Base-by-base conservation (phyloP, 495 filamentous ascomycete genomes). In the Aspergillus leporis region DNA sequence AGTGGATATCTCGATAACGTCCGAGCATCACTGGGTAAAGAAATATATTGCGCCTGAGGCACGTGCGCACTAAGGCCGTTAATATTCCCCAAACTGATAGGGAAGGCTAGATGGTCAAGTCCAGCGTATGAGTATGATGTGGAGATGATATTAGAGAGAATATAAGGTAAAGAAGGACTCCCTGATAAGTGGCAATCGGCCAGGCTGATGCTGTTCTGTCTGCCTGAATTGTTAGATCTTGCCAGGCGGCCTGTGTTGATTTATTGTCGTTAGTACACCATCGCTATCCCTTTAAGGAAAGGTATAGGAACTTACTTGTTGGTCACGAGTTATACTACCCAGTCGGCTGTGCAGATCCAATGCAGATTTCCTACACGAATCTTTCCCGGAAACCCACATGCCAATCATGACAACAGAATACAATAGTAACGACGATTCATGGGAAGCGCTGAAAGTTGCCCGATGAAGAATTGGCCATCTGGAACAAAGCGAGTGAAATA, bases 181-280 rank as follows among this genome's bases (percentile, higher is more conserved):
- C 60, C 19, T 62, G 60, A 43, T 62, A 62, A 0, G 60, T 62
- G 8, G 60, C 60, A 8, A 62, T 53, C 1, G 60, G 60, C 50
- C 60, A 62, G 14, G 19, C 40, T 16, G 60, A 62, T 4, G 54
- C 19, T 19, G 51, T 31, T 7, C 36, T 23, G 1, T 51, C 25
- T n/a, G 13, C 4, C 19, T 53, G 6, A 8, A 8, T 25, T 5
- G 25, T 3, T 5, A 25, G 8, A 32, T 7, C 21, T 28, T 38
- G 10, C n/a, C 32, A 22, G 16, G 36, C 50, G 18, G 32, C 38
- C 18, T 52, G 25, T 22, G 23, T 16, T 36, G 56, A 48, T 19
- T 18, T 21, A 23, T 23, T 49, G n/a, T 21, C 48, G 31, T 13
- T n/a, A 21, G 54, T 30, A 21, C 8, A 32, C 4, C 1, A 43